Base-by-base conservation (phyloP, 306 rosid species). In the Cucurbita moschata region DNA sequence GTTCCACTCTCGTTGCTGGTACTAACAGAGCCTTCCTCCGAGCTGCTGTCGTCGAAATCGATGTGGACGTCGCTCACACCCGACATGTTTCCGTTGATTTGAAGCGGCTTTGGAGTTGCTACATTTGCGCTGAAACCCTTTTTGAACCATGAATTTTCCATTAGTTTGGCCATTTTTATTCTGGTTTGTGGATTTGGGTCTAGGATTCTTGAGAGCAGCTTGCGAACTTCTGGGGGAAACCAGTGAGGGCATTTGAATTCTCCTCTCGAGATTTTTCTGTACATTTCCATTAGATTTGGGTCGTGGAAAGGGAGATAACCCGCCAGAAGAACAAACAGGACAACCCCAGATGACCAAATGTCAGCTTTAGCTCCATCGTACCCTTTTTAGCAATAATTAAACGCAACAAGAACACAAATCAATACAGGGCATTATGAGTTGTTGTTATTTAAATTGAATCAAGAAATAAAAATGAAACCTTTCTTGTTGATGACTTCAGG, bases 301-400 rank as follows among this genome's bases (percentile, higher is more conserved):
- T 87, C 86, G 13, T 77, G 81, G 78, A 91, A 91, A 18, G 97
- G 97, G 71, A 87, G 87, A 80, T 42, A 85, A 3, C 94, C 96
- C 4, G 91, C 90, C 60, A 89, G 68, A 3, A 92, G 88, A 79
- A 87, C 89, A 74, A 63, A 91, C 10, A 91, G 85, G 42, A 89
- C 78, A 5, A 91, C 93, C 11, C 97, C 93, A 74, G 93, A 89
- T 0, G 93, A 91, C 96, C 97, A 89, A 19, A 77, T 89, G 60
- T 89, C 97, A 1, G 90, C 87, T 59, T 79, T 86, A 11, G 90
- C 88, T 5, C 96, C 96, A 60, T 85, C 91, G 60, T 92, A 92
- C 4, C 96, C 93, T 82, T 81, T 83, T 51, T 69, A 83, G 77
- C 38, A 79, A 30, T 30, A 30, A 30, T 30, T 30, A 30, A 26